Base-by-base conservation (phyloP, 257 asterid genomes). In the Primulina eburnea region DNA sequence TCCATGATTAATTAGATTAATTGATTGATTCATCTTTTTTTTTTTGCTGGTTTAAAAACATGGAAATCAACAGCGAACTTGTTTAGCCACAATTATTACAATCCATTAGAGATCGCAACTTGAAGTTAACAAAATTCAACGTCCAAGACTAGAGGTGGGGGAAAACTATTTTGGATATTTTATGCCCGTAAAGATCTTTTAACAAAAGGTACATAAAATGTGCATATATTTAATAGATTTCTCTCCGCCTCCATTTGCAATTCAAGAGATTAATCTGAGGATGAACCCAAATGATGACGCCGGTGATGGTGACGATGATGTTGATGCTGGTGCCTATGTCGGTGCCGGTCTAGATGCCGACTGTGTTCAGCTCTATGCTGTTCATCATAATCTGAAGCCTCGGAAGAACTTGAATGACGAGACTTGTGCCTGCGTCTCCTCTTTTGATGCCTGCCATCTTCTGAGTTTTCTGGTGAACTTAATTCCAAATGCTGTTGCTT, bases 401-500 rank as follows among this genome's bases (percentile, higher is more conserved):
- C 62, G 5, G 68, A 50, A 21, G 71, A 47, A 47, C 38, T 24
- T 8, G 71, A 66, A 18, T 29, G 69, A 21, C 32, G 70, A 26
- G 75, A 78, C 67, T 62, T 81, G 76, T 60, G 75, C 60, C 67
- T 77, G 59, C 57, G 67, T 71, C 87, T 80, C 70, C 88, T 81
- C 69, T 70, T 79, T 33, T 20, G 76, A 67, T 70, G 85, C 76
- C 82, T 69, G 64, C 67, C 73, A 59, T 55, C 71, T n/a, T 89
- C 96, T 16, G 85, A 78, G 70, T 76, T 71, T 52, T 82, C 95
- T 0, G 87, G 75, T 55, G 87, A 76, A 66, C 78, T 77, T 1
- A 78, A 76, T 72, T 82, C 81, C 0, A 77, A 63, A 70, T 65
- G 81, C 68, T 82, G 78, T 62, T 34, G 71, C 53, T 76, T 80